Conservation (phyloP, 73 alveolate genomes). For the Urostyla sp. region DNA sequence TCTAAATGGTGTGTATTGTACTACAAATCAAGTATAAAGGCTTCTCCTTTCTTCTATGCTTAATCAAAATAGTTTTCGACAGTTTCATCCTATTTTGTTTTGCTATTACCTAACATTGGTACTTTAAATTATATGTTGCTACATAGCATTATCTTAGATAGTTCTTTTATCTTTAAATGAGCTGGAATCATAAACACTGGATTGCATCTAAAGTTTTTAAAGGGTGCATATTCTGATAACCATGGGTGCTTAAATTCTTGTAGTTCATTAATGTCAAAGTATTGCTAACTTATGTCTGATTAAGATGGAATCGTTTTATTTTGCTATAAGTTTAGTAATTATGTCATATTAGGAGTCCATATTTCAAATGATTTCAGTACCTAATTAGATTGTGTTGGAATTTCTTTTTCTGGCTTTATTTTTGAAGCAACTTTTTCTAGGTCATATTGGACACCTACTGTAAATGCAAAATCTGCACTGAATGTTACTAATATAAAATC, state of each 20-base stretch:
- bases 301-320: background rate
- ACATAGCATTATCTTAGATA: constrained; percentile 35
- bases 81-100: too few species aligned
- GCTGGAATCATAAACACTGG: constrained; percentile 59
- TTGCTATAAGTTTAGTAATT: background rate
- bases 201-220: constrained; percentile 29
- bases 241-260: constrained; percentile 44
- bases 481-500: constrained; percentile 52
- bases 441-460: constrained; percentile 20
- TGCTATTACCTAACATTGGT: background rate
- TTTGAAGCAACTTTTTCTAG: constrained; percentile 2
- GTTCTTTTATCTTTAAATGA: background rate
- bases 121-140: background rate
- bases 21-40: too few species aligned
- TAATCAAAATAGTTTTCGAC: too few species aligned
- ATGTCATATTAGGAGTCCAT: constrained; percentile 24
- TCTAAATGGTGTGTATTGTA: too few species aligned
- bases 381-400: background rate
- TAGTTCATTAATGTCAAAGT: too few species aligned
- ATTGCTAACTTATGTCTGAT: too few species aligned
- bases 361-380: constrained; percentile 24
- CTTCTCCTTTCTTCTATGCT: too few species aligned
- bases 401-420: constrained; percentile 40
- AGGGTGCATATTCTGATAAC: constrained; percentile 1
- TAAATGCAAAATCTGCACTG: constrained; percentile 37